Evolutionary conservation across 768 basidiomycete genomes (phyloP), one percentile per base, ranked within the genome.

Genomic region (Tricholoma terreum): DNA sequence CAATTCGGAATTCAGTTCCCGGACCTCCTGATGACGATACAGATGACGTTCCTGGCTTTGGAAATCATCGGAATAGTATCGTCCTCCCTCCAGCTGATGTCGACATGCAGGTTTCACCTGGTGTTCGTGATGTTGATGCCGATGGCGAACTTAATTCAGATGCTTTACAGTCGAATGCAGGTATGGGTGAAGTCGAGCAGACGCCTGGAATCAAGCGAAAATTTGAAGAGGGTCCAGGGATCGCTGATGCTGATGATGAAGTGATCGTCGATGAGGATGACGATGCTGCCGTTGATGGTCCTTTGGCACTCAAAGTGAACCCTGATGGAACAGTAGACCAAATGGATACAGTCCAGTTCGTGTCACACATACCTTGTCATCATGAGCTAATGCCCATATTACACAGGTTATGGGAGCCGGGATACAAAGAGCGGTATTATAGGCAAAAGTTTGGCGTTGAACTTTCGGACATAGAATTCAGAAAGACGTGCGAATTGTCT

Each of bases 381-480:
- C 27, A 52, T 17, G 3, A 45, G n/a, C 52, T 61, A 56, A 58
- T 52, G 12, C 38, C 56, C 48, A 54, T 58, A 22, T 58, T 51
- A 5, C 6, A 10, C 64, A 98, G 96, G 67, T 75, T 98, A 19
- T 99, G 92, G 87, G 94, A 98, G 71, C 86, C 94, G 1, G 97
- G 96, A 24, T 99, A 99, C 72, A 87, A 85, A 69, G 92, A 95
- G 63, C 84, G 97, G 38, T 99, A 99, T 70, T 99, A 99, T 65
- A 80, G 82, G 46, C 88, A 92, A 67, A 99, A 99, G 74, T 99
- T 98, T 66, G 87, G 87, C 2, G 76, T 92, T 11, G 82, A 88
- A 61, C 70, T 80, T 17, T 79, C 74, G n/a, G 91, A 98, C 63
- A 69, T 65, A 2, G 85, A 86, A 57, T 90, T 94, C 72, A 81